Evolutionary conservation across 2,329 filamentous ascomycete species (phyloP).

Genomic region (Monascus ruber): DNA sequence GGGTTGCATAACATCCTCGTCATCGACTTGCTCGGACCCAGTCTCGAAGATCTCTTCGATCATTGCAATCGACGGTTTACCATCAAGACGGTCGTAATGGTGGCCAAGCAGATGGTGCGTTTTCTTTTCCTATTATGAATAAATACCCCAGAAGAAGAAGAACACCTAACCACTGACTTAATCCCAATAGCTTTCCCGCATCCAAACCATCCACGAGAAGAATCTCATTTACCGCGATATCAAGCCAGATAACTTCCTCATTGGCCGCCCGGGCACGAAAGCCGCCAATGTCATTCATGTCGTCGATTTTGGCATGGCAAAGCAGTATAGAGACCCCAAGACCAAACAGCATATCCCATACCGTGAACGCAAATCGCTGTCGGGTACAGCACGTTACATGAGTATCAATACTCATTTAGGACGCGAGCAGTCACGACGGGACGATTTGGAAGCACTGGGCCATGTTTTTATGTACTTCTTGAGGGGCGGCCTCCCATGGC

Average conservation of each 20-base stretch:
- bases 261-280: constrained; percentile 83
- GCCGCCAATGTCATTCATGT: constrained; percentile 97
- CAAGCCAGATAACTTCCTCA: constrained; percentile 98
- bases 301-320: constrained; percentile 98
- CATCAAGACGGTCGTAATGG: constrained; percentile 98
- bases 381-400: constrained; percentile 96
- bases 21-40: constrained; percentile 89
- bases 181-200: constrained; percentile 60
- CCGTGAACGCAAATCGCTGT: constrained; percentile 90
- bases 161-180: too few relatives aligned
- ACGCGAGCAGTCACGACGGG: constrained; percentile 86
- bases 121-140: background rate
- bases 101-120: constrained; percentile 92
- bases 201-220: constrained; percentile 94
- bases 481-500: constrained; percentile 55
- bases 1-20: constrained; percentile 98
- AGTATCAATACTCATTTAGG: constrained; percentile 98
- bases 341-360: constrained; percentile 99
- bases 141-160: constrained; percentile 13
- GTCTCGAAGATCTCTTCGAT: constrained; percentile 92
- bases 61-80: constrained; percentile 92
- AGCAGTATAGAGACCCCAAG: constrained; percentile 97
- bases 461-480: constrained; percentile 63
- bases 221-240: constrained; percentile 98
- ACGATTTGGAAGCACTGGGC: constrained; percentile 79